Evolutionary conservation across 257 asterid species (phyloP), one percentile per base, ranked within the genome.

Genomic region (Solanum etuberosum): DNA sequence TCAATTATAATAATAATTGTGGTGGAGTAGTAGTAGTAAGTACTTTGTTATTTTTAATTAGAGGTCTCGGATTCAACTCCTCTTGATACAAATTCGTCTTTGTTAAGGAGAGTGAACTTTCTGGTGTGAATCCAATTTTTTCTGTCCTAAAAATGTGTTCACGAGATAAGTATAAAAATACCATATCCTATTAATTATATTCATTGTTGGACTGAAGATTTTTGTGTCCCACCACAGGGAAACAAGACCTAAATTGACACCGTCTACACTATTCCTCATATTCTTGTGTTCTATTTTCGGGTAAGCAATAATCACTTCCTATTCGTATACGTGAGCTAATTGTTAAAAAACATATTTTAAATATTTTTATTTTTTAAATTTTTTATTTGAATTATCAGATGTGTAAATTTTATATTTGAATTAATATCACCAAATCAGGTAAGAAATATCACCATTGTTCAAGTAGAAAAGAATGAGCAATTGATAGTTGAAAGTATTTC

Each of bases 201-300:
- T 73, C 8, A 38, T 37, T 23, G 57, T 16, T 40, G 48, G 83
- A 77, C 61, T 77, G 23, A 77, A 77, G n/a, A 13, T 40, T 42
- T 40, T 42, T 54, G 35, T n/a, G 83, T 40, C n/a, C 59, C 34
- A 76, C 34, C 89, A 83, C 97, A 96, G 99, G 94, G 91, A 92
- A 87, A 89, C 95, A 37, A 90, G 98, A 84, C 97, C 96, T 21
- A 90, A 86, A 86, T 83, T 96, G 91, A 95, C 96, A 12, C 14
- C 29, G 21, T 85, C 93, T 4, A 90, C 94, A 86, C 77, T 96
- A 78, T 90, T 93, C 94, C 96, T 92, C 83, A 94, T 96, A 16
- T 91, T 96, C 91, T 61, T 93, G 73, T 92, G 96, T 76, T 95
- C 99, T 43, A 89, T 94, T 72, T 94, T 93, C 48, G 99, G 99